Percentiles rank a stretch among this genome's conserved stretches.
Evolutionary conservation across 2,329 filamentous ascomycete genomes (phyloP).

Genomic region (Colletotrichum melonis): DNA sequence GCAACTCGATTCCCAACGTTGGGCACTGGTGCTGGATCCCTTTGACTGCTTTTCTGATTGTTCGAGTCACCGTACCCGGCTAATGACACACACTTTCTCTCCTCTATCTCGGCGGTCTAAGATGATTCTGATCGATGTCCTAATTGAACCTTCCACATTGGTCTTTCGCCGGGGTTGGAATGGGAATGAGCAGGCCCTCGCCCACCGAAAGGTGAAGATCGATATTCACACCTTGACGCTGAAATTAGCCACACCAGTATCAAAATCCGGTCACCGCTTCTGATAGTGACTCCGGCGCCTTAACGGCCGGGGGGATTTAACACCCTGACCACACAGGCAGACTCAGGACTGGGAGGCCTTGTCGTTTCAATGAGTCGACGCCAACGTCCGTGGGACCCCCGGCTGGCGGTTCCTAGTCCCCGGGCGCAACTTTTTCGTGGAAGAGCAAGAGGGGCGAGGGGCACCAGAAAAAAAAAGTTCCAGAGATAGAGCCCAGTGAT

Average conservation of each 20-base stretch:
- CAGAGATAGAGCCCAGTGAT: slow-evolving; percentile 9
- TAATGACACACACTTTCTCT: slow-evolving; percentile 12
- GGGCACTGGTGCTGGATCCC: slow-evolving; percentile 1
- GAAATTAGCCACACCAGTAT: slow-evolving; percentile 24
- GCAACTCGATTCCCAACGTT: background rate
- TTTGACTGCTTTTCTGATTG: slow-evolving; percentile 22
- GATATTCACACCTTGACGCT: slow-evolving; percentile 15
- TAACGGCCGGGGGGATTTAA: background rate
- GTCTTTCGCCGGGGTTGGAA: slow-evolving; percentile 3
- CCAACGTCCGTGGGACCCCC: slow-evolving; percentile 28
- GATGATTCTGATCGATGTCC: background rate
- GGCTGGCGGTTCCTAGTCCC: slow-evolving; percentile 29
- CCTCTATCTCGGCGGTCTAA: background rate
- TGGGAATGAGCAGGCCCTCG: background rate
- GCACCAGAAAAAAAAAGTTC: background rate
- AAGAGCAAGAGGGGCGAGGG: background rate
- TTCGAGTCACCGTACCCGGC: slow-evolving; percentile 9
- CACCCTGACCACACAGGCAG: background rate
- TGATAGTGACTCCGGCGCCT: background rate
- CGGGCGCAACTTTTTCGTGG: slow-evolving; percentile 12
- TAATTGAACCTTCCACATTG: slow-evolving; percentile 18
- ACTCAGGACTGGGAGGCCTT: slow-evolving; percentile 22
- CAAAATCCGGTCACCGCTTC: slow-evolving; percentile 19
- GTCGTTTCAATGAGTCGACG: slow-evolving; percentile 32
- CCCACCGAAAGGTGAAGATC: background rate